Percentiles rank a stretch among this genome's conserved stretches.
These are phyloP conservation scores for Colletotrichum tropicale DNA, from an alignment of 2,329 filamentous ascomycete species.

Conservation along the genomic window DNA sequence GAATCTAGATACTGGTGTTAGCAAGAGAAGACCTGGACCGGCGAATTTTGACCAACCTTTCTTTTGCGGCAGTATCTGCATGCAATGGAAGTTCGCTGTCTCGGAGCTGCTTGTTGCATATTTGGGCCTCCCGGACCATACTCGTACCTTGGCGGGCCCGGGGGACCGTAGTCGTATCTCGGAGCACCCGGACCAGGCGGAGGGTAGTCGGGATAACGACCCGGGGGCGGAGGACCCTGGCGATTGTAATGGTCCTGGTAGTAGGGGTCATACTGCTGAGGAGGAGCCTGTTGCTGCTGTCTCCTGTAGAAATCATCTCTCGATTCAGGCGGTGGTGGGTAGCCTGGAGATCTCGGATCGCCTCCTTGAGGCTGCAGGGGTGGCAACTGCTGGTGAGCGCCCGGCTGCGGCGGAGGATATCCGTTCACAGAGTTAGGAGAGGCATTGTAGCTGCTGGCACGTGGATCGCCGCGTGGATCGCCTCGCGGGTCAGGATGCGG, in stretches of 20 bases:
- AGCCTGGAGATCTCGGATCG: slow-evolving; percentile 20
- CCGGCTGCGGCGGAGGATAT: slow-evolving; percentile 39
- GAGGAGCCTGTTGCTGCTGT: slow-evolving; percentile 28
- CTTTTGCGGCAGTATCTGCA: slow-evolving; percentile 66
- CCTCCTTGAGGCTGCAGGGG: slow-evolving; percentile 15
- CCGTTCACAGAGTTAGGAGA: slow-evolving; percentile 51
- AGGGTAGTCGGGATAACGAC: slow-evolving; percentile 37
- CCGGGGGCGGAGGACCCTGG: slow-evolving; percentile 34
- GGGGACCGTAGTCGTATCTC: slow-evolving; percentile 19
- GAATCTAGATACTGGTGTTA: slow-evolving; percentile 47
- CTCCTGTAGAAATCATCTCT: slow-evolving; percentile 34
- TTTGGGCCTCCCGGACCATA: slow-evolving; percentile 38
- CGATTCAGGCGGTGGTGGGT: slow-evolving; percentile 16
- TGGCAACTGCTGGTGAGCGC: slow-evolving; percentile 16
- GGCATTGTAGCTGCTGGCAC: slow-evolving; percentile 35
- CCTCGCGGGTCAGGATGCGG: slow-evolving; percentile 41
- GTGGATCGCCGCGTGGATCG: too few species aligned
- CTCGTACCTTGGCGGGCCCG: slow-evolving; percentile 28
- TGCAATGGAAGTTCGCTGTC: slow-evolving; percentile 64
- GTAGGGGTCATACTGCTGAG: slow-evolving; percentile 38
- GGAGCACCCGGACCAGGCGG: slow-evolving; percentile 10
- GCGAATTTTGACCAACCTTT: slow-evolving; percentile 47
- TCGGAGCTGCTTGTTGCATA: slow-evolving; percentile 57
- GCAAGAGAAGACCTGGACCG: background rate
- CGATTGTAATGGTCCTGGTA: slow-evolving; percentile 37